Percentiles rank a stretch among this genome's conserved stretches.
phyloP scores from a whole-genome alignment of 2,329 filamentous ascomycete genomes.

The Alternaria sp. region DNA sequence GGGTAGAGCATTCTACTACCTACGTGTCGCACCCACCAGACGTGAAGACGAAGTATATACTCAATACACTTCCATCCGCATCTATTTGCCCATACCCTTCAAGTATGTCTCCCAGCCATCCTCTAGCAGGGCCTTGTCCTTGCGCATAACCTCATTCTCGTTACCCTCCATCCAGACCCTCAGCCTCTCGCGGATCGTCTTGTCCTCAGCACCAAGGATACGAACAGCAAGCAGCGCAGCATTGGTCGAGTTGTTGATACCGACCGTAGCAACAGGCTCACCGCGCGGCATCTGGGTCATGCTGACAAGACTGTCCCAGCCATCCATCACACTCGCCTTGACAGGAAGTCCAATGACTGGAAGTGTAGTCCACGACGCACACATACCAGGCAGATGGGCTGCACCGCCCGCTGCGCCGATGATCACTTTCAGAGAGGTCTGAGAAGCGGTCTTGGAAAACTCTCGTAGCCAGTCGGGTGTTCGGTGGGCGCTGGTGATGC shows the following conservation, averaged over 20 bases:
- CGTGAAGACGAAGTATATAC: neutral
- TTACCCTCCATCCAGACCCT: slow-evolving; percentile 69
- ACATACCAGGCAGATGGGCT: slow-evolving; percentile 62
- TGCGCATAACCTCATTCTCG: slow-evolving; percentile 69
- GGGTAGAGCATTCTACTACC: neutral
- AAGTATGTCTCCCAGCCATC: slow-evolving; percentile 67
- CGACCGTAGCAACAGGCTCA: slow-evolving; percentile 53
- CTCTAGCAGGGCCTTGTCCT: slow-evolving; percentile 66
- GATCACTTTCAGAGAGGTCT: slow-evolving; percentile 54
- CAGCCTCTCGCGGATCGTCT: slow-evolving; percentile 65
- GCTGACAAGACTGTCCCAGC: slow-evolving; percentile 59
- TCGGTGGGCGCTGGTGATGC: slow-evolving; percentile 77
- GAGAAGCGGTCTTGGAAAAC: slow-evolving; percentile 53
- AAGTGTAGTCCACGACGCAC: slow-evolving; percentile 58
- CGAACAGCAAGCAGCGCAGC: slow-evolving; percentile 58
- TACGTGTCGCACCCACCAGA: neutral
- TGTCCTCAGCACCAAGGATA: slow-evolving; percentile 58
- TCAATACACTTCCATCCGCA: neutral
- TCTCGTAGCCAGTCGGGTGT: slow-evolving; percentile 59
- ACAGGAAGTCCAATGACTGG: slow-evolving; percentile 62
- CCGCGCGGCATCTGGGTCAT: slow-evolving; percentile 63
- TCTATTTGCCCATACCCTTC: slow-evolving; percentile 47
- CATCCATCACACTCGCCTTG: slow-evolving; percentile 59
- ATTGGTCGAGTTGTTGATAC: slow-evolving; percentile 58
- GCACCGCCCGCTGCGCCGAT: slow-evolving; percentile 61